Conservation (phyloP, 176 grass and related monocot species). For the Chrysopogon serrulatus region DNA sequence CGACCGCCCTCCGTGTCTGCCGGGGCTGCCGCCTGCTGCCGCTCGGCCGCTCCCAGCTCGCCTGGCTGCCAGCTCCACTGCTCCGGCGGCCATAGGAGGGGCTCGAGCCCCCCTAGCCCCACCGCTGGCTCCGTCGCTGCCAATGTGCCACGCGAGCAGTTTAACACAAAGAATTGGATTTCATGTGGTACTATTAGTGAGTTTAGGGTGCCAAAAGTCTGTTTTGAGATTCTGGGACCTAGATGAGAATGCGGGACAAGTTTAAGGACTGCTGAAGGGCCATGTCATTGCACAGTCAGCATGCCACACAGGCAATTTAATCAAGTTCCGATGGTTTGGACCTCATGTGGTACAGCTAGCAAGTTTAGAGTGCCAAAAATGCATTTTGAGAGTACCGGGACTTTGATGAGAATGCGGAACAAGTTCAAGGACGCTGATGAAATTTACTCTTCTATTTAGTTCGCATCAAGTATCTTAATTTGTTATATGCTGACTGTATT, state of each 20-base stretch:
- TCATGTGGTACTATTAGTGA: not conserved
- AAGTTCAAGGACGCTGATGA: not conserved
- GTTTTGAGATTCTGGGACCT: not conserved
- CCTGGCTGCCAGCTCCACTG: too few relatives aligned
- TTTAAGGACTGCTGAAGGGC: not conserved
- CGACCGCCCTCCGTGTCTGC: too few relatives aligned
- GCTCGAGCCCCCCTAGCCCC: too few relatives aligned
- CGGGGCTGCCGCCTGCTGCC: too few relatives aligned
- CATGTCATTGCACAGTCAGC: not conserved
- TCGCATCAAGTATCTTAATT: not conserved
- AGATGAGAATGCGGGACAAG: not conserved
- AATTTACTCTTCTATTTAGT: not conserved
- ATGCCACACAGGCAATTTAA: not conserved
- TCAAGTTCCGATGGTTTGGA: not conserved
- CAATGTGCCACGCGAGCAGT: not conserved
- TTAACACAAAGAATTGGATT: not conserved
- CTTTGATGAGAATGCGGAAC: not conserved
- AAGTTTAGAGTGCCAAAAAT: not conserved
- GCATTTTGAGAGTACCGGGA: not conserved
- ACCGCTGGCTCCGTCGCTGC: too few relatives aligned
- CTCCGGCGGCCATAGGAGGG: too few relatives aligned
- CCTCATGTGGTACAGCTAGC: not conserved
- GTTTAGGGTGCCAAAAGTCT: not conserved
- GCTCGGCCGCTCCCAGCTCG: too few relatives aligned
- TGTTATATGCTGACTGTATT: slow-evolving; percentile 6